These are phyloP conservation scores for Eremochloa ophiuroides DNA, from an alignment of 176 grass and related monocot species.

Conservation along the genomic window DNA sequence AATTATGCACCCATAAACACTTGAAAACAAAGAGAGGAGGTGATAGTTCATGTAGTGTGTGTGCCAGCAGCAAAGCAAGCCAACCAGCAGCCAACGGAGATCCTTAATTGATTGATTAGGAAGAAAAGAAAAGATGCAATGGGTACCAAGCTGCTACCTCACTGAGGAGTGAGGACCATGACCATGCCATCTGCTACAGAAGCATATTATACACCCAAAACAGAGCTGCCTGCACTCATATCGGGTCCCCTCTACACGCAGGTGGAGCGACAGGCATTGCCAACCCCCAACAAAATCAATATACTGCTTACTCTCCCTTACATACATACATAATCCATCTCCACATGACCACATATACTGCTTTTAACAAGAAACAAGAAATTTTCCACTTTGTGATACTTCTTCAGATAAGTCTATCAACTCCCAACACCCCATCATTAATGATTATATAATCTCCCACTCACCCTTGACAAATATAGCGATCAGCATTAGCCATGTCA, in stretches of 20 bases:
- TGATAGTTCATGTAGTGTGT: constrained; percentile 38
- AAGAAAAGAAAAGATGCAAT: neutral
- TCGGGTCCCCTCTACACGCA: constrained; percentile 51
- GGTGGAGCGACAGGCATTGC: constrained; percentile 85
- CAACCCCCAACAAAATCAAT: too few relatives aligned
- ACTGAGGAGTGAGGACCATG: constrained; percentile 11
- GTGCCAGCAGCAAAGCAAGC: neutral
- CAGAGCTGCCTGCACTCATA: neutral
- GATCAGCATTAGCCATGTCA: too few relatives aligned
- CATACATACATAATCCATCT: too few relatives aligned
- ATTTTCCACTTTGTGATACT: too few relatives aligned
- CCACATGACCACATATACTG: too few relatives aligned
- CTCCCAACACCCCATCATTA: too few relatives aligned
- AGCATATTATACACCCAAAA: constrained; percentile 31
- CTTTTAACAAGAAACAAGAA: too few relatives aligned
- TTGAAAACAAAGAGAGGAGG: neutral
- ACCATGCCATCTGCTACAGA: constrained; percentile 23
- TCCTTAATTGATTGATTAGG: constrained; percentile 24
- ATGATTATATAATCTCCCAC: too few relatives aligned
- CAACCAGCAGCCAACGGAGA: constrained; percentile 12
- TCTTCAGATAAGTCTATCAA: too few relatives aligned
- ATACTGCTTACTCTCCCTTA: too few relatives aligned
- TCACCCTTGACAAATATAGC: too few relatives aligned
- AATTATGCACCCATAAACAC: constrained; percentile 33
- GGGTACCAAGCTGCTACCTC: neutral